Evolutionary conservation across 192 early-diverging fungal species (phyloP).

Genomic region (Fimicolochytrium jonesii): DNA sequence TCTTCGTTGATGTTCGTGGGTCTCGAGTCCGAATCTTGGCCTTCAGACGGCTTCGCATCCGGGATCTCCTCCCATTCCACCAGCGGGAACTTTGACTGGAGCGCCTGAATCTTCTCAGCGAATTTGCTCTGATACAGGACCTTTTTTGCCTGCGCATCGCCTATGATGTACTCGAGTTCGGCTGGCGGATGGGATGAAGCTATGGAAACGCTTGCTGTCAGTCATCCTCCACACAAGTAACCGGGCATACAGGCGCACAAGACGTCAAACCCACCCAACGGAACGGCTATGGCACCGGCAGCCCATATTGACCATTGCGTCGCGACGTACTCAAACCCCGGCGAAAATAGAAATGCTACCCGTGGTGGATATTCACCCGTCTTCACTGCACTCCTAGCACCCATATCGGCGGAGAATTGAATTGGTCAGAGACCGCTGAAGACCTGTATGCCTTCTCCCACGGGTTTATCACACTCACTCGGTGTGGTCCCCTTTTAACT

Average conservation of each 20-base stretch:
- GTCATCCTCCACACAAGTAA: constrained; percentile 58
- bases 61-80: constrained; percentile 4
- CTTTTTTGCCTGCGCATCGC: constrained; percentile 57
- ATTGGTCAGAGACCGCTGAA: no score
- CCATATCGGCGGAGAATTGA: no score
- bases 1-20: background rate
- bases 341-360: constrained; percentile 32
- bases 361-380: background rate
- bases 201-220: background rate
- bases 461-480: no score
- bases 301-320: constrained; percentile 53
- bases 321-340: constrained; percentile 27
- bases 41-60: background rate
- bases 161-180: constrained; percentile 73
- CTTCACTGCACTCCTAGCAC: background rate
- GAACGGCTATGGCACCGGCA: constrained; percentile 75
- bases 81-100: background rate
- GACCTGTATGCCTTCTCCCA: no score
- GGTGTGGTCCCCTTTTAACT: no score
- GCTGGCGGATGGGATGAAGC: constrained; percentile 58
- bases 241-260: constrained; percentile 58
- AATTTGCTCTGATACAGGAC: constrained; percentile 61
- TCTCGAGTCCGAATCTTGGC: no score
- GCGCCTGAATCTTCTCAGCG: constrained; percentile 23
- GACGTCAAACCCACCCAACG: constrained; percentile 56